Evolutionary conservation across 2,329 filamentous ascomycete species (phyloP).

Genomic region (Neonectria sp.): DNA sequence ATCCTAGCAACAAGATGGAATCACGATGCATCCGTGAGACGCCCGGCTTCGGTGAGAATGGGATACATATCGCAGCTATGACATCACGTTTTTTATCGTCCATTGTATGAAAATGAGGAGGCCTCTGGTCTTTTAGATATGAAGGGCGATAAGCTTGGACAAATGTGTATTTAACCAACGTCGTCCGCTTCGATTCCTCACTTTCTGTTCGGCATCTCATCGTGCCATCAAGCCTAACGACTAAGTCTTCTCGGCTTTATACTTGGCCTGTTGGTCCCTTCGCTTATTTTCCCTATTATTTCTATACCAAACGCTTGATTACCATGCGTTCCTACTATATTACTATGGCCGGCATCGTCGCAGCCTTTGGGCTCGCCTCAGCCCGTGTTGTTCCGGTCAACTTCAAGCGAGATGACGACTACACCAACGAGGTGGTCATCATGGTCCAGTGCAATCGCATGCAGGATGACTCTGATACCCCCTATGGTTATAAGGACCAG

Average conservation of each 20-base stretch:
- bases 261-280: not conserved
- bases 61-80: not conserved
- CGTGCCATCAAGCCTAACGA: not conserved
- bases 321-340: not conserved
- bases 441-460: slow-evolving; percentile 1
- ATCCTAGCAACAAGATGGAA: not conserved
- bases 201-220: not conserved
- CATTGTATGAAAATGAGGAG: not conserved
- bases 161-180: not conserved
- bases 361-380: not conserved
- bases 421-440: slow-evolving; percentile 3
- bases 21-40: not conserved
- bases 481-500: not conserved
- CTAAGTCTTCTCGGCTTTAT: not conserved
- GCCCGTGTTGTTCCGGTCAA: not conserved
- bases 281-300: not conserved
- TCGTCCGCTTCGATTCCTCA: not conserved
- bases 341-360: not conserved
- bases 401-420: not conserved
- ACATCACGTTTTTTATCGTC: not conserved
- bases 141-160: not conserved
- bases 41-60: not conserved
- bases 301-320: not conserved
- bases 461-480: not conserved
- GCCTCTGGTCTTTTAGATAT: not conserved